These are phyloP conservation scores for Aspergillus sclerotiicarbonarius DNA, from an alignment of 495 filamentous ascomycete genomes.

Conservation along the genomic window DNA sequence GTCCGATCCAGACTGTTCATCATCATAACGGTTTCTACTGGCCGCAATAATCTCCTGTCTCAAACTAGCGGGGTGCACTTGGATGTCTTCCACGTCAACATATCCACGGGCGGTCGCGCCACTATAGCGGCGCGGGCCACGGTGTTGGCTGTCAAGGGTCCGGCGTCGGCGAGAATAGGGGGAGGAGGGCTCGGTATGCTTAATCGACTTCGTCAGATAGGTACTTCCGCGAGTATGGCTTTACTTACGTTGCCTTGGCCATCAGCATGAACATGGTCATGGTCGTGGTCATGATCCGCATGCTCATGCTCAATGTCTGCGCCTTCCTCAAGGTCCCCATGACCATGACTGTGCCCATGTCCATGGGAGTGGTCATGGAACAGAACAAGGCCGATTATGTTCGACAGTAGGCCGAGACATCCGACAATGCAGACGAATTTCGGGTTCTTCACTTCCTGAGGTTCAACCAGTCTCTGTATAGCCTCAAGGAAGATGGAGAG, in stretches of 20 bases:
- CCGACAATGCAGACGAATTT: conserved; percentile 85
- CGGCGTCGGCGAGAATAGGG: conserved; percentile 32
- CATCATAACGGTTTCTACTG: conserved; percentile 53
- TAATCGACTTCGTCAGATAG: conserved; percentile 16
- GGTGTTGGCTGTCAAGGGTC: conserved; percentile 36
- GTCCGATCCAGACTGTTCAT: conserved; percentile 52
- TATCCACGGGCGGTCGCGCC: conserved; percentile 50
- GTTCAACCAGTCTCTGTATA: conserved; percentile 82
- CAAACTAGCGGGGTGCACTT: conserved; percentile 85
- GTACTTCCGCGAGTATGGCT: conserved; percentile 24
- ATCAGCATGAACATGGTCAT: conserved; percentile 33
- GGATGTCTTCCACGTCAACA: conserved; percentile 66
- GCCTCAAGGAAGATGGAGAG: conserved; percentile 95
- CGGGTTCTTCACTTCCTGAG: conserved; percentile 78
- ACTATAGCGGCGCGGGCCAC: conserved; percentile 53
- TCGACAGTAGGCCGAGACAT: conserved; percentile 80
- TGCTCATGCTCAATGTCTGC: conserved; percentile 44
- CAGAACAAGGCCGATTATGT: conserved; percentile 82
- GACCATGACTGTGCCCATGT: conserved; percentile 59
- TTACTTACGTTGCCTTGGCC: conserved; percentile 47
- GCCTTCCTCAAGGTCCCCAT: conserved; percentile 34
- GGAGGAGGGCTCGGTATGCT: conserved; percentile 28
- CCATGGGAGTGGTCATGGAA: conserved; percentile 92
- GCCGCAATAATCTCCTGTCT: conserved; percentile 87
- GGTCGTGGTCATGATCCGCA: conserved; percentile 34